A percentile compares a stretch with the other conserved stretches of the same genome.
phyloP scores from a whole-genome alignment of 768 basidiomycete genomes.

The Rhizopogon salebrosus region DNA sequence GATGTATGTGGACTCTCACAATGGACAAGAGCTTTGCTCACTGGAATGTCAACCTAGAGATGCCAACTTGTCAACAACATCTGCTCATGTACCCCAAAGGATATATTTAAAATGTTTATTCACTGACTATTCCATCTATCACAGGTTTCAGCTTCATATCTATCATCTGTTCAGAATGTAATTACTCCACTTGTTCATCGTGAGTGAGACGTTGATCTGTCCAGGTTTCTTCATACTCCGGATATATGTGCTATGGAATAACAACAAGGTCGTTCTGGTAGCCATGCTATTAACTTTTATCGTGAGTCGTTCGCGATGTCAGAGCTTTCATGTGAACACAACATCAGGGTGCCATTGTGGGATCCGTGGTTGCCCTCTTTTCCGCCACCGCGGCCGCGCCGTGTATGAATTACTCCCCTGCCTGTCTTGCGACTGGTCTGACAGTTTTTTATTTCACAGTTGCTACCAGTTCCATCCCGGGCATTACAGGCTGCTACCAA shows the following conservation, averaged over 20 bases:
- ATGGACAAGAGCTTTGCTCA: neutral
- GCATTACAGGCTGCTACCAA: neutral
- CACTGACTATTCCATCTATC: neutral
- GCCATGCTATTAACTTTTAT: neutral
- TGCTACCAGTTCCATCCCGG: neutral
- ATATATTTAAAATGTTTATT: neutral
- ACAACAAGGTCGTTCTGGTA: neutral
- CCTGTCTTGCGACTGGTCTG: neutral
- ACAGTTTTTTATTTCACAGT: neutral
- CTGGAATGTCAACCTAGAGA: neutral
- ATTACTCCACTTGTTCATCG: neutral
- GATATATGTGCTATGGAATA: constrained; percentile 2
- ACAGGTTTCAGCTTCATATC: neutral
- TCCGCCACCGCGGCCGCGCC: neutral
- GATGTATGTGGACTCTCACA: neutral
- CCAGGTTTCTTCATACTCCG: constrained; percentile 5
- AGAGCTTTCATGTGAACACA: neutral
- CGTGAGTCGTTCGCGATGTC: neutral
- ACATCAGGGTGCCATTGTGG: neutral
- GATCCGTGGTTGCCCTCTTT: neutral
- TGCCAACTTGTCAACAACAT: constrained; percentile 3
- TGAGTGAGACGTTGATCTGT: neutral
- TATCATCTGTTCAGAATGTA: constrained; percentile 3
- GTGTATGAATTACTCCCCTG: neutral
- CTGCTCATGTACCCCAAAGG: neutral